phyloP scores from a whole-genome alignment of 176 grass and related monocot species.

The Secale cereale region DNA sequence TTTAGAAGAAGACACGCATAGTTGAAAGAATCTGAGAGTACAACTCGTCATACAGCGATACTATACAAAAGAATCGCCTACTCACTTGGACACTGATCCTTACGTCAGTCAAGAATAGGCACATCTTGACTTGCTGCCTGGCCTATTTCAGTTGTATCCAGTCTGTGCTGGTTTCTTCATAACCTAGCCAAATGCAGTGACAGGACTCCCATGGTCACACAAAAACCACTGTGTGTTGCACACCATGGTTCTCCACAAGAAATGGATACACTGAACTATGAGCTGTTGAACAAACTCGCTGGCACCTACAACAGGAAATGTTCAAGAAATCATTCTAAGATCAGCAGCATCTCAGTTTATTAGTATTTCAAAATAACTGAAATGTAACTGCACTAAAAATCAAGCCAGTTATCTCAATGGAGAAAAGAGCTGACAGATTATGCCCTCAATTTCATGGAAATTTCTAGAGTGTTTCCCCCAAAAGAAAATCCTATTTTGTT shows the following conservation, averaged over 20 bases:
- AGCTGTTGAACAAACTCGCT: conserved; percentile 59
- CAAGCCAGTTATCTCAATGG: not conserved
- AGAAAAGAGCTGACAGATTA: not conserved
- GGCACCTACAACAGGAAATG: conserved; percentile 55
- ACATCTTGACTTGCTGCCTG: conserved; percentile 5
- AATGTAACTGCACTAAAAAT: not conserved
- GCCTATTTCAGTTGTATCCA: conserved; percentile 11
- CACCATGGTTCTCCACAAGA: not conserved
- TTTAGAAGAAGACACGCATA: not conserved
- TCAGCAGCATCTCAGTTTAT: not conserved
- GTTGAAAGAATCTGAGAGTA: not conserved
- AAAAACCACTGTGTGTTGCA: conserved; percentile 12
- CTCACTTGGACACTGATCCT: not conserved
- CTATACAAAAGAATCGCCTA: not conserved
- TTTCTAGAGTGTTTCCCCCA: not conserved
- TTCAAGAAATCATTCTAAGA: conserved; percentile 21
- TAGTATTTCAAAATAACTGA: conserved; percentile 9
- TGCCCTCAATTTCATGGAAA: conserved; percentile 2
- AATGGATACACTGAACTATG: conserved; percentile 23
- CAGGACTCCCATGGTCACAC: not conserved
- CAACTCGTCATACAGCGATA: not conserved
- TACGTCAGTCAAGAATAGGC: not conserved
- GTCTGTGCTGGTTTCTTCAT: conserved; percentile 8
- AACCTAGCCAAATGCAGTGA: not conserved
- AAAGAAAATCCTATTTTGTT: not conserved